These are phyloP conservation scores for Elsinoe ampelina DNA, from an alignment of 2,329 filamentous ascomycete genomes.

Conservation along the genomic window DNA sequence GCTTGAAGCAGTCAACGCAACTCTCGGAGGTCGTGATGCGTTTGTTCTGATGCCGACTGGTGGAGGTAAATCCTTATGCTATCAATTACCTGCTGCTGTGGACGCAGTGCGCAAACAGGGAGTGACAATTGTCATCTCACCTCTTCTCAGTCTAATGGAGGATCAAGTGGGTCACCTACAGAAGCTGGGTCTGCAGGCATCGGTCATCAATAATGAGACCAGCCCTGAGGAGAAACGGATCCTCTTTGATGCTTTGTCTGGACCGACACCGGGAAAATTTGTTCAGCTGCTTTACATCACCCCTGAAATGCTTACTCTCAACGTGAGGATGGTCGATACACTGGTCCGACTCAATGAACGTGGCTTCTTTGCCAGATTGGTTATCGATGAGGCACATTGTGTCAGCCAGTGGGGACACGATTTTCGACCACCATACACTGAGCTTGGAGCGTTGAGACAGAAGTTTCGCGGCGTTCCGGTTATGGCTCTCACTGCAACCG, in stretches of 20 bases:
- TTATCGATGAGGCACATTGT: constrained; percentile 98
- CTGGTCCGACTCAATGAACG: constrained; percentile 60
- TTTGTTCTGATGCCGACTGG: constrained; percentile 98
- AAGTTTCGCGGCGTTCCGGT: constrained; percentile 73
- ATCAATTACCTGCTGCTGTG: constrained; percentile 84
- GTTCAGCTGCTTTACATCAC: constrained; percentile 90
- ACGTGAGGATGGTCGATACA: constrained; percentile 53
- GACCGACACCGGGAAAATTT: constrained; percentile 59
- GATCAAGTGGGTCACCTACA: constrained; percentile 84
- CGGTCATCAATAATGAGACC: constrained; percentile 72
- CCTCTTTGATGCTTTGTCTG: constrained; percentile 56
- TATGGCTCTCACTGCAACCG: constrained; percentile 92
- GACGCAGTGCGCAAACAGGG: constrained; percentile 71
- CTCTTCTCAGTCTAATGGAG: constrained; percentile 89
- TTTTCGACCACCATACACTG: constrained; percentile 92
- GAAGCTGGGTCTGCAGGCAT: constrained; percentile 66
- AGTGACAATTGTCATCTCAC: constrained; percentile 90
- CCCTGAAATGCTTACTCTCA: constrained; percentile 92
- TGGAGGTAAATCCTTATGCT: constrained; percentile 92
- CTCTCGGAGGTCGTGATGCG: constrained; percentile 73
- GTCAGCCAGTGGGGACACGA: constrained; percentile 99
- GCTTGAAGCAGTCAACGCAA: constrained; percentile 91
- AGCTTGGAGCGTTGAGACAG: constrained; percentile 62
- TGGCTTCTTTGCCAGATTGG: constrained; percentile 72
- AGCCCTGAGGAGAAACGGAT: constrained; percentile 51